These are phyloP conservation scores for Picea sitchensis DNA, from an alignment of 75 land plant species.

Conservation along the genomic window DNA sequence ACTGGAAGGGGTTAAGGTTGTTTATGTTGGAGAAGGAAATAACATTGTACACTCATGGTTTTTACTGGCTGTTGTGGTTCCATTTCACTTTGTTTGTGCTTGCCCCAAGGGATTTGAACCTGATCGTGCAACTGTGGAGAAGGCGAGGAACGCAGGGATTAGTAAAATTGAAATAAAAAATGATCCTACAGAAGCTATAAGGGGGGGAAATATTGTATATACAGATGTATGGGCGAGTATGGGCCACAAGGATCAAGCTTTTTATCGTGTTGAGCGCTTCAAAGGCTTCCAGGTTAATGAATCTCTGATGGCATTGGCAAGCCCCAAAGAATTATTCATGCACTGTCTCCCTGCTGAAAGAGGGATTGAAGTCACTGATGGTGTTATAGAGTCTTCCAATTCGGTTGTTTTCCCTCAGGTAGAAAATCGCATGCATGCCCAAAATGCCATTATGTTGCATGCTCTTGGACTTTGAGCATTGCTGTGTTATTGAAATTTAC, in stretches of 20 bases:
- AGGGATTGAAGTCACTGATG: no score
- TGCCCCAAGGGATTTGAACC: slow-evolving; percentile 97
- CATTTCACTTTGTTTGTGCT: slow-evolving; percentile 11
- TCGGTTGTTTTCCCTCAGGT: slow-evolving; percentile 95
- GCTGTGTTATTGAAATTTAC: no score
- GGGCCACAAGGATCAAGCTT: slow-evolving; percentile 21
- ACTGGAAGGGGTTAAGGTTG: no score
- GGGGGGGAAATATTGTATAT: slow-evolving; percentile 24
- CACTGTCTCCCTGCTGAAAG: slow-evolving; percentile 73
- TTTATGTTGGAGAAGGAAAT: slow-evolving; percentile 42
- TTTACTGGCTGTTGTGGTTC: background rate
- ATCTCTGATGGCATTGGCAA: slow-evolving; percentile 74
- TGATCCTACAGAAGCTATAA: slow-evolving; percentile 87
- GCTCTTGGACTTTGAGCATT: no score
- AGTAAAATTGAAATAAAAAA: slow-evolving; percentile 7
- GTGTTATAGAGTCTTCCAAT: slow-evolving; percentile 69
- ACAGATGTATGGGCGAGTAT: no score
- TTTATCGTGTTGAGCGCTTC: slow-evolving; percentile 65
- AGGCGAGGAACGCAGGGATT: no score
- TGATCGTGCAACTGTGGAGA: slow-evolving; percentile 22
- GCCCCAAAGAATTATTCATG: slow-evolving; percentile 90
- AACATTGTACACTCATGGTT: slow-evolving; percentile 96
- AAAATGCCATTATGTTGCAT: slow-evolving; percentile 38
- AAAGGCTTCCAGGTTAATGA: slow-evolving; percentile 46
- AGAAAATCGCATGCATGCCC: slow-evolving; percentile 98